Conservation (phyloP, 2,329 filamentous ascomycete species). For the Colletotrichum lindemuthianum region DNA sequence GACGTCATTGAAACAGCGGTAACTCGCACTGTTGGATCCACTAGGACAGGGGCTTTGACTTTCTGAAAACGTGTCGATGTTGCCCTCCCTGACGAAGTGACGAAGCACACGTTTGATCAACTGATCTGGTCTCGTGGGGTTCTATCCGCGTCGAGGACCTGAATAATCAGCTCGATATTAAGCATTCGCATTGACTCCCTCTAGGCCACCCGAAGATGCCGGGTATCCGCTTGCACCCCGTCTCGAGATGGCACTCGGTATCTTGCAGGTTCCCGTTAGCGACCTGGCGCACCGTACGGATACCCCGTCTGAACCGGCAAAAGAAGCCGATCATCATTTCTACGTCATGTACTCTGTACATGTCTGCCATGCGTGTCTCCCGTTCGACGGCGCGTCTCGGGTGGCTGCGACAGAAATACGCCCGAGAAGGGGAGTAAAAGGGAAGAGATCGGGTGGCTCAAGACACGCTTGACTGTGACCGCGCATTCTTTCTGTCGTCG, state of each 20-base stretch:
- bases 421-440: slow-evolving; percentile 11
- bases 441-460: background rate
- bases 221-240: slow-evolving; percentile 9
- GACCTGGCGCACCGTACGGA: slow-evolving; percentile 14
- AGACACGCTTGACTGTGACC: slow-evolving; percentile 1
- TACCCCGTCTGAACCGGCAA: slow-evolving; percentile 22
- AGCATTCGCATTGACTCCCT: slow-evolving; percentile 6
- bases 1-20: slow-evolving; percentile 31
- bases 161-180: background rate
- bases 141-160: background rate
- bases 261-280: slow-evolving; percentile 13
- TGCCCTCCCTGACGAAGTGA: background rate
- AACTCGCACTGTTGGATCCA: slow-evolving; percentile 7
- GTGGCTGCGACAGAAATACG: slow-evolving; percentile 20
- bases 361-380: slow-evolving; percentile 3
- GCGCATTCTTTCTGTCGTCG: slow-evolving; percentile 1
- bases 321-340: slow-evolving; percentile 26
- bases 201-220: slow-evolving; percentile 21
- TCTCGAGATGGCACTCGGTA: slow-evolving; percentile 11
- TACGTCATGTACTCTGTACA: slow-evolving; percentile 25
- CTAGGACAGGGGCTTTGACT: slow-evolving; percentile 16
- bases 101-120: slow-evolving; percentile 5
- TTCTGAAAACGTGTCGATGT: background rate
- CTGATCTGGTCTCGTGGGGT: slow-evolving; percentile 2
- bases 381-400: slow-evolving; percentile 14